Conservation (phyloP, 352 stramenopile species). For the Pythium vanterpoolii region DNA sequence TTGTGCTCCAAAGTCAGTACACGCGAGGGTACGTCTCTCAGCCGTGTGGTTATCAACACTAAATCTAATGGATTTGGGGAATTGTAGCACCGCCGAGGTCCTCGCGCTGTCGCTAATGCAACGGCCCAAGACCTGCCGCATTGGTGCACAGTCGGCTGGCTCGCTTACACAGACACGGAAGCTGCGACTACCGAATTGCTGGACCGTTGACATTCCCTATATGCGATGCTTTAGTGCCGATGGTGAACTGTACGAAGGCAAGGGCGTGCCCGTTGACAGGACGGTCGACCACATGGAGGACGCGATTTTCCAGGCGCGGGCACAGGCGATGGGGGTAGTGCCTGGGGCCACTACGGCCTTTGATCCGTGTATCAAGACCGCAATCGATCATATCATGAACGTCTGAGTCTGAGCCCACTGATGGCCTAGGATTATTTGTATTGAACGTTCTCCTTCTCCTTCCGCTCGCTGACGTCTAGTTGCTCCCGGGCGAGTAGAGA, state of each 20-base stretch:
- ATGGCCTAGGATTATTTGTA: slow-evolving; percentile 8
- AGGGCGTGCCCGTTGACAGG: slow-evolving; percentile 59
- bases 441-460: background rate
- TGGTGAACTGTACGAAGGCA: slow-evolving; percentile 52
- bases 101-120: slow-evolving; percentile 66
- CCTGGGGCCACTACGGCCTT: slow-evolving; percentile 21
- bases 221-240: slow-evolving; percentile 67
- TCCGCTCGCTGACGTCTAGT: background rate
- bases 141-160: slow-evolving; percentile 57
- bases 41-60: background rate
- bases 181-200: slow-evolving; percentile 78
- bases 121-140: slow-evolving; percentile 51
- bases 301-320: slow-evolving; percentile 11
- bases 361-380: slow-evolving; percentile 63
- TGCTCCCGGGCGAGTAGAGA: slow-evolving; percentile 47
- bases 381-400: slow-evolving; percentile 71
- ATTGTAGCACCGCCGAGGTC: slow-evolving; percentile 53
- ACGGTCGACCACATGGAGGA: slow-evolving; percentile 29
- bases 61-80: background rate
- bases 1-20: slow-evolving; percentile 70
- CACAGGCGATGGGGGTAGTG: background rate
- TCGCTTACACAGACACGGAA: slow-evolving; percentile 59
- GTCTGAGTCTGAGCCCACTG: slow-evolving; percentile 13
- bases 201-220: slow-evolving; percentile 77
- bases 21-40: slow-evolving; percentile 56